Evolutionary conservation across 805 yeast genomes (phyloP).

Genomic region (Jamesozyma spencerorum): DNA sequence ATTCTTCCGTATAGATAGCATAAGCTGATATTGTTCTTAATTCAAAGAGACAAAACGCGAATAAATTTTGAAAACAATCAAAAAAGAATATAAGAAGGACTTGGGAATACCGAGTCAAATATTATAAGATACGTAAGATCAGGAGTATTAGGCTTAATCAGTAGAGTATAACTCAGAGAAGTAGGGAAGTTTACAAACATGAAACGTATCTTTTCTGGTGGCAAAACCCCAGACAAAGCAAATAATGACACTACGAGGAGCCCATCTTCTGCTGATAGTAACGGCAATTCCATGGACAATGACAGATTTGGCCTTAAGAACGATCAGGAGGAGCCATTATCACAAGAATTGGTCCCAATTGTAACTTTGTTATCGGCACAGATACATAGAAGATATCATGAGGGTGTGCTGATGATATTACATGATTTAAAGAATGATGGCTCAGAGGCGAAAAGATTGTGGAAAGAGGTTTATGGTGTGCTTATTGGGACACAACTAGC

Average conservation of each 20-base stretch:
- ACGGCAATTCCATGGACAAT: constrained; percentile 5
- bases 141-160: too few relatives aligned
- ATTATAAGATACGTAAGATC: too few relatives aligned
- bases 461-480: constrained; percentile 92
- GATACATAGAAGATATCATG: constrained; percentile 62
- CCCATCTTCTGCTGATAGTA: background rate
- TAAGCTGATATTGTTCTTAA: background rate
- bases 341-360: constrained; percentile 49
- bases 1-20: too few relatives aligned
- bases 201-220: constrained; percentile 23
- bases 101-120: too few relatives aligned
- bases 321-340: constrained; percentile 8
- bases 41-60: too few relatives aligned
- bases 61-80: too few relatives aligned
- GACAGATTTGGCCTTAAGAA: constrained; percentile 23
- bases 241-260: background rate
- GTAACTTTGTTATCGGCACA: constrained; percentile 69
- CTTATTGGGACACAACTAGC: constrained; percentile 86
- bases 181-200: constrained; percentile 7
- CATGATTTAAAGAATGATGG: constrained; percentile 79
- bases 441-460: constrained; percentile 67
- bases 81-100: too few relatives aligned
- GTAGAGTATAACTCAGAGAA: too few relatives aligned
- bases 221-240: background rate
- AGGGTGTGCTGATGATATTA: constrained; percentile 65